phyloP scores from a whole-genome alignment of 108 stramenopile genomes.

The Mediolabrus comicus region DNA sequence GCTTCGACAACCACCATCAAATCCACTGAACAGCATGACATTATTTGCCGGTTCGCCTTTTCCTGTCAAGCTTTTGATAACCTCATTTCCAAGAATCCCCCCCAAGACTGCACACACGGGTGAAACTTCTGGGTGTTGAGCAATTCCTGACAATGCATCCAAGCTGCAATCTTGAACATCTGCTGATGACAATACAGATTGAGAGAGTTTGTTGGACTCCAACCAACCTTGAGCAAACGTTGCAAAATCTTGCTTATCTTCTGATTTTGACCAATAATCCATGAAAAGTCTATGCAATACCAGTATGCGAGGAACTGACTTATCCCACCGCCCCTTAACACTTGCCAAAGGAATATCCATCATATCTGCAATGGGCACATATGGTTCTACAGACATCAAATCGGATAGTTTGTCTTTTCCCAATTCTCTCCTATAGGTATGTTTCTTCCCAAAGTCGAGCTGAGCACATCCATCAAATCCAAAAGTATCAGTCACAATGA shows the following conservation, averaged over 20 bases:
- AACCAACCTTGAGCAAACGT: slow-evolving; percentile 37
- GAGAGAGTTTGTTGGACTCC: slow-evolving; percentile 22
- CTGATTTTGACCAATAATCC: slow-evolving; percentile 59
- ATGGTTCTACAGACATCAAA: slow-evolving; percentile 37
- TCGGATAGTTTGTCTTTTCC: slow-evolving; percentile 83
- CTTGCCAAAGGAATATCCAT: slow-evolving; percentile 42
- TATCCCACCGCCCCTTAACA: slow-evolving; percentile 75
- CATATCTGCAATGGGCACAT: slow-evolving; percentile 65
- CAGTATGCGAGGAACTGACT: slow-evolving; percentile 62
- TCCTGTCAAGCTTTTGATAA: slow-evolving; percentile 90
- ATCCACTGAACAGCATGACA: slow-evolving; percentile 78
- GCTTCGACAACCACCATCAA: slow-evolving; percentile 68
- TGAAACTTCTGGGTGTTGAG: slow-evolving; percentile 70
- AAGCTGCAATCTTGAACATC: slow-evolving; percentile 7
- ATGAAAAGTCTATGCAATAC: slow-evolving; percentile 66
- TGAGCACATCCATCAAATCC: slow-evolving; percentile 75
- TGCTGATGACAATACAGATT: not conserved
- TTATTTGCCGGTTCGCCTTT: slow-evolving; percentile 93
- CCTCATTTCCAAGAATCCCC: slow-evolving; percentile 92
- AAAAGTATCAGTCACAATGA: slow-evolving; percentile 77
- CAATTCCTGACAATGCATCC: slow-evolving; percentile 51
- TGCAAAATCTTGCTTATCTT: slow-evolving; percentile 26
- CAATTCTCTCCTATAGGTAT: slow-evolving; percentile 68
- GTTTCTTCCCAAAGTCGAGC: slow-evolving; percentile 75
- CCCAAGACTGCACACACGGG: slow-evolving; percentile 93